These are phyloP conservation scores for Paracoccidioides lutzii DNA, from an alignment of 2,329 filamentous ascomycete species.

Conservation along the genomic window DNA sequence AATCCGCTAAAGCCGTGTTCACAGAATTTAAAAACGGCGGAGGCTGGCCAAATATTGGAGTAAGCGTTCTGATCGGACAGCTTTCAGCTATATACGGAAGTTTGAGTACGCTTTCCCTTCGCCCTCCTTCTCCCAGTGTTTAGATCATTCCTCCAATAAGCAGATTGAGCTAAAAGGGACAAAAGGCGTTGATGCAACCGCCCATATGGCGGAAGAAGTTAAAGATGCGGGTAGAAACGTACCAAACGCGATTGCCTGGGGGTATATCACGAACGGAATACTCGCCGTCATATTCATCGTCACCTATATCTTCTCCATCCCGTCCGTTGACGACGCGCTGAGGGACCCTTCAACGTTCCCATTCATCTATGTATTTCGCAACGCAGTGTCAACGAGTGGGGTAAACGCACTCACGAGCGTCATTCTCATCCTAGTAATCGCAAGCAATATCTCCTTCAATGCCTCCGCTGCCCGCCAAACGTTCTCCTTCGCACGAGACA, in stretches of 20 bases:
- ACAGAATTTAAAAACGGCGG: constrained; percentile 16
- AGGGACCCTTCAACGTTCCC: constrained; percentile 23
- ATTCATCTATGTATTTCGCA: constrained; percentile 32
- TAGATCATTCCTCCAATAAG: constrained; percentile 7
- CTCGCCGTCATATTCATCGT: constrained; percentile 27
- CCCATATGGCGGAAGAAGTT: constrained; percentile 27
- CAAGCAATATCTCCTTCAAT: constrained; percentile 32
- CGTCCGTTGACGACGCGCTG: constrained; percentile 22
- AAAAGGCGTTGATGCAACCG: constrained; percentile 13
- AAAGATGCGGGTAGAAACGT: constrained; percentile 24
- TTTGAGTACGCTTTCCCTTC: constrained; percentile 13
- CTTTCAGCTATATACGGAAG: constrained; percentile 30
- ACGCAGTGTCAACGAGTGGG: constrained; percentile 34
- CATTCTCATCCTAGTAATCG: constrained; percentile 21
- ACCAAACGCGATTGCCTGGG: constrained; percentile 25
- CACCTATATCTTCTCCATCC: constrained; percentile 24
- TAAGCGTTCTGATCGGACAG: constrained; percentile 31
- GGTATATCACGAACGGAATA: constrained; percentile 23
- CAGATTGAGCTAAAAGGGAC: not conserved
- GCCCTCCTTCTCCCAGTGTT: constrained; percentile 30
- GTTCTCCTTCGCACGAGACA: constrained; percentile 20
- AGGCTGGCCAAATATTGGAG: constrained; percentile 18
- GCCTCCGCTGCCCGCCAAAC: constrained; percentile 20
- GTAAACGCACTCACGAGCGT: constrained; percentile 20
- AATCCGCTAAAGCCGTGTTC: constrained; percentile 16